Conservation (phyloP, 2,329 filamentous ascomycete species). For the Cladosporium sp. region DNA sequence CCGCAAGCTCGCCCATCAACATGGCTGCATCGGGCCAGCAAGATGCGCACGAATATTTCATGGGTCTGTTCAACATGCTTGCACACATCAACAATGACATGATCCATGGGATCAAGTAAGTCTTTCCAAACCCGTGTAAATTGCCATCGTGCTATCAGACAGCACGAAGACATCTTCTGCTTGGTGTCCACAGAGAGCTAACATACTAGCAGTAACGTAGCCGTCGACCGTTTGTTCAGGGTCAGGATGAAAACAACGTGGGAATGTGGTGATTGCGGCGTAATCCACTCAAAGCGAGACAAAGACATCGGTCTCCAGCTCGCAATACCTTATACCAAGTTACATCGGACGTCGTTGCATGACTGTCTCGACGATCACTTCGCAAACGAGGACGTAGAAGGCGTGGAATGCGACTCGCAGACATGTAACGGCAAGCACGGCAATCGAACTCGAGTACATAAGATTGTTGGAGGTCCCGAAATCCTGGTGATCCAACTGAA, state of each 20-base stretch:
- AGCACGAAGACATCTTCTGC: neutral
- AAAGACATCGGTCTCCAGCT: neutral
- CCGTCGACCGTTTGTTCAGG: neutral
- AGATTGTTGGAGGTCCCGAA: slow-evolving; percentile 11
- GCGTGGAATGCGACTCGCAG: neutral
- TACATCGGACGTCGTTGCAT: neutral
- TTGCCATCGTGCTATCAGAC: neutral
- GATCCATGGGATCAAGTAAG: neutral
- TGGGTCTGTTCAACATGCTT: slow-evolving; percentile 4
- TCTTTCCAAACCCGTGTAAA: too few relatives aligned
- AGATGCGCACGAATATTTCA: slow-evolving; percentile 14
- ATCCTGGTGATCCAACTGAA: slow-evolving; percentile 13
- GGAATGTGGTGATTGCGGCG: neutral
- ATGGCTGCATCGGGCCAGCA: neutral
- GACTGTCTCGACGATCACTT: neutral
- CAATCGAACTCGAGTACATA: neutral
- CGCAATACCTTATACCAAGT: neutral
- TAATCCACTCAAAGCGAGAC: neutral
- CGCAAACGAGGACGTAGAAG: neutral
- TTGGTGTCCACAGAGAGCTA: neutral
- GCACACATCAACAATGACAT: neutral
- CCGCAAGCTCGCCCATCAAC: neutral
- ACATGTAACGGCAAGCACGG: neutral
- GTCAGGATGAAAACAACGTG: neutral
- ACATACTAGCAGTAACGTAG: neutral